Percentiles rank a stretch among this genome's conserved stretches.
Evolutionary conservation across 371 early-diverging fungal genomes (phyloP).

Genomic region (Apophysomyces sp.): DNA sequence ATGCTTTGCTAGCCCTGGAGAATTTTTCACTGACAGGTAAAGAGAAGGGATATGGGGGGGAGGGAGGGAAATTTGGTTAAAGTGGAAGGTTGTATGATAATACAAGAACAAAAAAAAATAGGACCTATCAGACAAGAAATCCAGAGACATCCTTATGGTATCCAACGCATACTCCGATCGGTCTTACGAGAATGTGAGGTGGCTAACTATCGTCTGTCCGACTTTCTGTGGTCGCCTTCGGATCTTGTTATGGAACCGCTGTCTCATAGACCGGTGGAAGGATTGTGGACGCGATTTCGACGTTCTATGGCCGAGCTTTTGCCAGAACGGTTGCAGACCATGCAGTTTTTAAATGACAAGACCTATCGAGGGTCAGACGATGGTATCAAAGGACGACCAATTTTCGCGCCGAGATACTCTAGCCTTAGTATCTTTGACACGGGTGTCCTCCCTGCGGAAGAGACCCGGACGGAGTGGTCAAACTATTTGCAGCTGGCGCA

Average conservation of each 20-base stretch:
- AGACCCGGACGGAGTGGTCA: constrained; percentile 35
- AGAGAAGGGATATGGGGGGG: neutral
- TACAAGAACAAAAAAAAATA: too few species aligned
- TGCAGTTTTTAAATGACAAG: neutral
- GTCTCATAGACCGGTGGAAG: neutral
- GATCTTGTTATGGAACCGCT: neutral
- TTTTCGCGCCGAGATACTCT: neutral
- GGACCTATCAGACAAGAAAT: constrained; percentile 33
- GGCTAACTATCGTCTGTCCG: constrained; percentile 16
- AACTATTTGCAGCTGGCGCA: constrained; percentile 37
- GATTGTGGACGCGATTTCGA: neutral
- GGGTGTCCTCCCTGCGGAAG: constrained; percentile 36
- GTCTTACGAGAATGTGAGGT: constrained; percentile 37
- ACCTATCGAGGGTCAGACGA: neutral
- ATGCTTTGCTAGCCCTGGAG: constrained; percentile 43
- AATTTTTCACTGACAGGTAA: constrained; percentile 50
- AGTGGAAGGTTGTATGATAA: neutral
- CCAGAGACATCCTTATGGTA: constrained; percentile 24
- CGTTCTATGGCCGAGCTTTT: neutral
- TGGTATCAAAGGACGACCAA: neutral
- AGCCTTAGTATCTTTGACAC: constrained; percentile 19
- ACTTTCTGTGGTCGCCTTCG: neutral
- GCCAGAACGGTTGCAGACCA: neutral
- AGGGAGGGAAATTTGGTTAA: neutral
- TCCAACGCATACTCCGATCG: constrained; percentile 17